Evolutionary conservation across 257 asterid genomes (phyloP).

Genomic region (Salvia miltiorrhiza): DNA sequence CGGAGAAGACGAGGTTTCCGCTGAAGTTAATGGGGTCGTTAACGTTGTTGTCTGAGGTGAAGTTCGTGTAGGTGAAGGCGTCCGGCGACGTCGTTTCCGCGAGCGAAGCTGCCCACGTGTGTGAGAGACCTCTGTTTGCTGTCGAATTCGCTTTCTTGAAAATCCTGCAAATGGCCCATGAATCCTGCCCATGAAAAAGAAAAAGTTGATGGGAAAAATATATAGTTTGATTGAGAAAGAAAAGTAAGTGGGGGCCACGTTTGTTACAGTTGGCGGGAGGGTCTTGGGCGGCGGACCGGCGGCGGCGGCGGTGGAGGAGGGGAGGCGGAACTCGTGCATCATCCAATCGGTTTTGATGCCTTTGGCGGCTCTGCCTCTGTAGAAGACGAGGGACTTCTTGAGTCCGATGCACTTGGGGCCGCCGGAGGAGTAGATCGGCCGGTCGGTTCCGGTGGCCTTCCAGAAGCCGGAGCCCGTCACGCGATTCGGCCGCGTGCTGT

Average conservation of each 20-base stretch:
- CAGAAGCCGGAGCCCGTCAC: conserved; percentile 76
- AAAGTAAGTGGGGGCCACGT: neutral
- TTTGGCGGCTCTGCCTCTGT: conserved; percentile 77
- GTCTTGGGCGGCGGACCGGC: conserved; percentile 37
- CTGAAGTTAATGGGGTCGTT: too few relatives aligned
- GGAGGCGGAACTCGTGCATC: conserved; percentile 85
- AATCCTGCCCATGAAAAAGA: conserved; percentile 37
- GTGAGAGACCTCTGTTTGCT: conserved; percentile 59
- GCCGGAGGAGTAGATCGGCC: conserved; percentile 70
- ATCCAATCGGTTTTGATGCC: conserved; percentile 82
- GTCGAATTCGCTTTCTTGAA: conserved; percentile 59
- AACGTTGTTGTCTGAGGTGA: conserved; percentile 25
- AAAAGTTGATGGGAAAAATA: neutral
- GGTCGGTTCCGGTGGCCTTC: conserved; percentile 80
- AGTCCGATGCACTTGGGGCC: conserved; percentile 65
- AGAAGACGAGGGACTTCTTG: conserved; percentile 71
- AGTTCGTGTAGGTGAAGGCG: conserved; percentile 32
- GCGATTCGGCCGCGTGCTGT: conserved; percentile 69
- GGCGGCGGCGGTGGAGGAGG: conserved; percentile 36
- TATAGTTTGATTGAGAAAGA: neutral
- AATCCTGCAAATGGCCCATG: conserved; percentile 84
- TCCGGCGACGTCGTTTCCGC: conserved; percentile 40
- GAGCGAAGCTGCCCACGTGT: conserved; percentile 41
- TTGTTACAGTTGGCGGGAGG: conserved; percentile 44
- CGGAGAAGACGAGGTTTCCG: conserved; percentile 30